Evolutionary conservation across 2,329 filamentous ascomycete genomes (phyloP), one percentile per base, ranked within the genome.

Genomic region (Pseudocercospora cruenta): DNA sequence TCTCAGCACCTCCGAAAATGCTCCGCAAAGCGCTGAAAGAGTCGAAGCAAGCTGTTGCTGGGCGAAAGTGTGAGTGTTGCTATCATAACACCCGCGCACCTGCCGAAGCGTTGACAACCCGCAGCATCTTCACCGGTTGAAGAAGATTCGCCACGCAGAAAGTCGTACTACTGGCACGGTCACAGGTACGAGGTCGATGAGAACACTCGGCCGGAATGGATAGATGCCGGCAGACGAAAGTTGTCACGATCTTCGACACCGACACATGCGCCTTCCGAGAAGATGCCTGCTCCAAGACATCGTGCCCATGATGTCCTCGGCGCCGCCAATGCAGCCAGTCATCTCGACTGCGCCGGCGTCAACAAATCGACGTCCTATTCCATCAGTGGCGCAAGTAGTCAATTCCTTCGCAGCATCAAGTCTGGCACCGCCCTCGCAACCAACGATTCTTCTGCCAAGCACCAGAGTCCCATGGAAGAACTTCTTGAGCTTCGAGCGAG

Each of bases 121-220:
- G 12, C 24, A 54, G 24, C 24, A 14, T 28, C 51, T 14, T 16
- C 51, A 14, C 24, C 51, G 24, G 14, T 26, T 9, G 21, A 26
- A 2, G 51, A 54, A 54, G 10, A 14, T 14, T 54, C 51, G 21
- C 51, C 14, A 31, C 45, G 45, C 45, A 62, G 36, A 21, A 19
- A 62, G 12, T 55, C 60, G n/a, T 62, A 62, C 51, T 54, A 43
- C 31, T 62, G 60, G 60, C 28, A 45, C 12, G 60, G 60, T 14
- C 51, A 57, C 12, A 33, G 51, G 16, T 63, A 58, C 53, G 61
- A 58, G 16, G 10, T 63, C 10, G 53, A 63, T n/a, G 53, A 63
- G 49, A 28, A 58, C 19, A 63, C 53, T 1, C 26, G 10, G 39
- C 61, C 61, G 12, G 61, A 63, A 58, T 63, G 53, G 61, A 51